Percentiles rank a stretch among this genome's conserved stretches.
Conservation (phyloP, 345 rosid genomes). For the Boechera retrofracta region DNA sequence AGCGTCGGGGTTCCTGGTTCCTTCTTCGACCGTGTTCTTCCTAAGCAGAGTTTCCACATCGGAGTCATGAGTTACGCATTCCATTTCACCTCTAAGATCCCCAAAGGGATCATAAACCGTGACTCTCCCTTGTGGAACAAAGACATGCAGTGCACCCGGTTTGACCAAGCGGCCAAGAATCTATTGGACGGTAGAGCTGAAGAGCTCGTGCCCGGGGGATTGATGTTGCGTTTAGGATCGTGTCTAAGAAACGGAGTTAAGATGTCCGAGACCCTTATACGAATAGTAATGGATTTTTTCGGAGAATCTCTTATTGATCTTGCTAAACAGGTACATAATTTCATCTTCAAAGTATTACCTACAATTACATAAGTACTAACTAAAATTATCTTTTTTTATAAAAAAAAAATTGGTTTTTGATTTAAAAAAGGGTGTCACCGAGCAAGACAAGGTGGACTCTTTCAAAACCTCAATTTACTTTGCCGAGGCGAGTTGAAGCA, state of each 20-base stretch:
- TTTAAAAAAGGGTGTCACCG: constrained; percentile 9
- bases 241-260: too few relatives aligned
- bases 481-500: constrained; percentile 8
- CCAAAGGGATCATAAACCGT: constrained; percentile 36
- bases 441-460: constrained; percentile 12
- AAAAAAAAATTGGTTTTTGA: neutral
- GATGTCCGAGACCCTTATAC: neutral
- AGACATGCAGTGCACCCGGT: constrained; percentile 46
- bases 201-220: constrained; percentile 50
- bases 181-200: constrained; percentile 46
- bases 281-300: constrained; percentile 27
- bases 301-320: constrained; percentile 5
- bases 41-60: constrained; percentile 44
- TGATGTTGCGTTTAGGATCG: constrained; percentile 37
- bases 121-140: constrained; percentile 48
- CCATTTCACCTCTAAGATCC: constrained; percentile 47
- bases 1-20: constrained; percentile 48
- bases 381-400: neutral
- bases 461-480: constrained; percentile 19
- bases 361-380: neutral
- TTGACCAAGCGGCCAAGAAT: constrained; percentile 23
- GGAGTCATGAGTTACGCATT: constrained; percentile 41
- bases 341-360: neutral
- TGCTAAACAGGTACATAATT: constrained; percentile 14
- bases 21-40: constrained; percentile 46